These are phyloP conservation scores for Geotrichum citri-aurantii DNA, from an alignment of 1,139 yeast species.

Conservation along the genomic window DNA sequence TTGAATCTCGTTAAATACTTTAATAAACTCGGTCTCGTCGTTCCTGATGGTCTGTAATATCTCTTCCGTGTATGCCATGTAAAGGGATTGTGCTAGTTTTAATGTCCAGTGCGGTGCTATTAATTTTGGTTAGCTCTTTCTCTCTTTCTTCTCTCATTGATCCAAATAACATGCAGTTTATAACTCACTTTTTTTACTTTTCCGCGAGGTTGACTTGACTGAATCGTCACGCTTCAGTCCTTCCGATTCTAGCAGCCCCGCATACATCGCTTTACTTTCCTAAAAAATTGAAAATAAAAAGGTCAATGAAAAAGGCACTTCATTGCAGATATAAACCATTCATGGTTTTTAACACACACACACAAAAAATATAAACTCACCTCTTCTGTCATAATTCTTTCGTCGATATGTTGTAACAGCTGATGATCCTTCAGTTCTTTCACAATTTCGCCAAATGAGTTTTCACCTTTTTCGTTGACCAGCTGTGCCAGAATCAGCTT, in stretches of 20 bases:
- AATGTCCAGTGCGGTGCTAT: constrained; percentile 16
- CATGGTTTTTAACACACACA: no score
- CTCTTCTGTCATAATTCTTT: constrained; percentile 16
- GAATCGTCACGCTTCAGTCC: constrained; percentile 24
- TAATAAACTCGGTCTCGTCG: constrained; percentile 29
- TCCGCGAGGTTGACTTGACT: constrained; percentile 2
- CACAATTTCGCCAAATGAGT: constrained; percentile 28
- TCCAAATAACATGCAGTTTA: background rate
- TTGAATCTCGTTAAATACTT: constrained; percentile 22
- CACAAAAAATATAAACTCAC: constrained; percentile 7
- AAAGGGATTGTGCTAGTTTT: constrained; percentile 31
- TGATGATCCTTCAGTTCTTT: constrained; percentile 33
- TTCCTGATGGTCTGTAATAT: constrained; percentile 25
- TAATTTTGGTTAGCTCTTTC: background rate
- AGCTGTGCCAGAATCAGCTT: constrained; percentile 35
- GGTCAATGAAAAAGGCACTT: background rate
- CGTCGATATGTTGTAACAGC: constrained; percentile 25
- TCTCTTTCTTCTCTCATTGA: background rate
- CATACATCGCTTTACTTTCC: constrained; percentile 29
- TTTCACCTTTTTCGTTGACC: constrained; percentile 34
- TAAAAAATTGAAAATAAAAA: constrained; percentile 12
- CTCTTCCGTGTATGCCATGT: constrained; percentile 30
- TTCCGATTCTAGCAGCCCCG: constrained; percentile 26
- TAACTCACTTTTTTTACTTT: constrained; percentile 11
- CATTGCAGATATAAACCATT: no score